These are phyloP conservation scores for Chlamydomonas reinhardtii DNA, from an alignment of 163 green algal genomes.

Conservation along the genomic window DNA sequence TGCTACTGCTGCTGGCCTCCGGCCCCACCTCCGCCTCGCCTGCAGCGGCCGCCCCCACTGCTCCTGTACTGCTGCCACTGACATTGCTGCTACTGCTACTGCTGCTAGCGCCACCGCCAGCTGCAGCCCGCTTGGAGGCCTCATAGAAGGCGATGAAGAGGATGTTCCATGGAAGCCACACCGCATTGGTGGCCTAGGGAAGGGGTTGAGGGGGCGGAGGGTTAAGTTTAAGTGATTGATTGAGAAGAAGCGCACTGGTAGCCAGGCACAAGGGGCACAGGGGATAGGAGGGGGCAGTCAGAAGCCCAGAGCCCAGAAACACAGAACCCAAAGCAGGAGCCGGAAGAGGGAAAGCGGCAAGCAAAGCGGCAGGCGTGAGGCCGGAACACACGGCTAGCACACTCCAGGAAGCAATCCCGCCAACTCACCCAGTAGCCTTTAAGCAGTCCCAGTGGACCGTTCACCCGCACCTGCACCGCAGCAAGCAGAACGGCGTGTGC, in stretches of 20 bases:
- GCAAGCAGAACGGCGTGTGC: too few species aligned
- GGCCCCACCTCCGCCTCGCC: not conserved
- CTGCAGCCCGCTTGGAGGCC: constrained; percentile 51
- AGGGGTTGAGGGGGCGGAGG: not conserved
- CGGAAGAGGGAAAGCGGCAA: too few species aligned
- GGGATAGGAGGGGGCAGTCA: too few species aligned
- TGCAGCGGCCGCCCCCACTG: not conserved
- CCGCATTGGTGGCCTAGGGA: constrained; percentile 77
- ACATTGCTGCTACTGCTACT: too few species aligned
- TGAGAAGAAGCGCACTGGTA: too few species aligned
- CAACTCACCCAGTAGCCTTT: constrained; percentile 73
- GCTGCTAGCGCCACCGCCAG: not conserved
- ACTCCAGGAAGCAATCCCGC: too few species aligned
- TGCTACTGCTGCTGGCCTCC: not conserved
- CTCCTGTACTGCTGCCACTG: not conserved
- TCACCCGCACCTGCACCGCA: constrained; percentile 15
- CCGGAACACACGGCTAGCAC: too few species aligned
- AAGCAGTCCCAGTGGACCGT: constrained; percentile 59
- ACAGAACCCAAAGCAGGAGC: too few species aligned
- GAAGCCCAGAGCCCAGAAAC: too few species aligned
- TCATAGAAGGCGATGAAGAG: constrained; percentile 86
- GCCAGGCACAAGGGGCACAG: too few species aligned
- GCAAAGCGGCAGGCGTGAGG: too few species aligned
- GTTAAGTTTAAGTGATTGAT: too few species aligned
- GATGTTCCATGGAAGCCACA: constrained; percentile 91